Conservation (phyloP, 2,329 filamentous ascomycete genomes). For the Colletotrichum sp. region DNA sequence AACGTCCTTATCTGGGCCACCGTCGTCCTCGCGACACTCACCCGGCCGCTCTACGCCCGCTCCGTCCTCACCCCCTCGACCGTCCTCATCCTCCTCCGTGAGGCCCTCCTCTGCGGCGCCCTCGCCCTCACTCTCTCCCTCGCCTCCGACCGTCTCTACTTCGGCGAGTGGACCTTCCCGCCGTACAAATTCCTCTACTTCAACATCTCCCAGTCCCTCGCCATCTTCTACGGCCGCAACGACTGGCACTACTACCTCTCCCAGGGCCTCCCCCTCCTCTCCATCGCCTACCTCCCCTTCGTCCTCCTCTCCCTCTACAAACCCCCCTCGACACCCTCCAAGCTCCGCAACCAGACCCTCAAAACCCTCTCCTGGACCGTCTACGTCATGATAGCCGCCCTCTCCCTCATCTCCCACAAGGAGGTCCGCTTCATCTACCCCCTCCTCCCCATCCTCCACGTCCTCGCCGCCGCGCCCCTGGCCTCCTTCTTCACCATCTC, state of each 20-base stretch:
- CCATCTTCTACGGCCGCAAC: slow-evolving; percentile 91
- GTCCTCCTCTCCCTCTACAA: slow-evolving; percentile 68
- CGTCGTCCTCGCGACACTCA: slow-evolving; percentile 57
- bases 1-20: slow-evolving; percentile 86
- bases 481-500: slow-evolving; percentile 66
- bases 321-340: slow-evolving; percentile 37
- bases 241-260: slow-evolving; percentile 92
- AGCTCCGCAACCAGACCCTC: slow-evolving; percentile 37
- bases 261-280: slow-evolving; percentile 86
- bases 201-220: slow-evolving; percentile 86
- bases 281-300: slow-evolving; percentile 85
- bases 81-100: slow-evolving; percentile 61
- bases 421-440: slow-evolving; percentile 98
- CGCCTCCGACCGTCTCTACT: slow-evolving; percentile 78
- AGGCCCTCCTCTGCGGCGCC: slow-evolving; percentile 68
- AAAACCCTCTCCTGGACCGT: slow-evolving; percentile 60
- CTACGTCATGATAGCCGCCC: slow-evolving; percentile 61
- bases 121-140: slow-evolving; percentile 68
- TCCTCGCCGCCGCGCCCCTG: slow-evolving; percentile 75
- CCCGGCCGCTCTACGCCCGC: slow-evolving; percentile 37
- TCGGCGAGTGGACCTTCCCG: slow-evolving; percentile 86
- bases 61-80: slow-evolving; percentile 49
- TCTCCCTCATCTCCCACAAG: slow-evolving; percentile 90
- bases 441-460: slow-evolving; percentile 82
- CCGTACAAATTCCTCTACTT: slow-evolving; percentile 87